Evolutionary conservation across 768 basidiomycete genomes (phyloP).

Genomic region (Pholiota microspora): DNA sequence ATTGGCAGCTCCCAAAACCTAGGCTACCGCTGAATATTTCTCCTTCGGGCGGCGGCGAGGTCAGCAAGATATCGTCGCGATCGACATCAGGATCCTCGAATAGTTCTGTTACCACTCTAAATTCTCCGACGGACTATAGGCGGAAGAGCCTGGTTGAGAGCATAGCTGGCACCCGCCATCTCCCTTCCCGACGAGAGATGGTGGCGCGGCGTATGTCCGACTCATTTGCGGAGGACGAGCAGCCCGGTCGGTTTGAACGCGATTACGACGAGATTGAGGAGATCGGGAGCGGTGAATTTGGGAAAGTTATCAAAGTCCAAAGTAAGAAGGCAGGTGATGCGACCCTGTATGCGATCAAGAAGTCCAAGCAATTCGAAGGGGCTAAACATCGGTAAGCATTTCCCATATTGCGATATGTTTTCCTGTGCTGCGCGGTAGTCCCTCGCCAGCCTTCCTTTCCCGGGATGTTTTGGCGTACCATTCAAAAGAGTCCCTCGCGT

Average conservation of each 20-base stretch:
- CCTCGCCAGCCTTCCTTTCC: slow-evolving; percentile 7
- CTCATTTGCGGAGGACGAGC: slow-evolving; percentile 47
- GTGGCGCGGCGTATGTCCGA: slow-evolving; percentile 34
- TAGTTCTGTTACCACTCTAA: slow-evolving; percentile 42
- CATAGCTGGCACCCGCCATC: slow-evolving; percentile 13
- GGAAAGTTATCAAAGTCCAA: slow-evolving; percentile 84
- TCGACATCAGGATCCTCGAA: slow-evolving; percentile 61
- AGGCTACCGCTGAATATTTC: slow-evolving; percentile 48
- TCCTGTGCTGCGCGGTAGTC: slow-evolving; percentile 2
- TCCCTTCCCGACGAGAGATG: slow-evolving; percentile 20
- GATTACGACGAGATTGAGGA: slow-evolving; percentile 80
- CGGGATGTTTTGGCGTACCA: neutral
- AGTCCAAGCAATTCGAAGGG: slow-evolving; percentile 90
- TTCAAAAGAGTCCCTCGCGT: no score
- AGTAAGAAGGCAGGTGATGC: slow-evolving; percentile 51
- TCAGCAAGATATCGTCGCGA: slow-evolving; percentile 40
- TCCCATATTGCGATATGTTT: slow-evolving; percentile 10
- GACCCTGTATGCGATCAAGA: slow-evolving; percentile 90
- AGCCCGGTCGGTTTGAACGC: slow-evolving; percentile 69
- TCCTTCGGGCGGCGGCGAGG: slow-evolving; percentile 40
- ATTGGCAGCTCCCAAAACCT: slow-evolving; percentile 55
- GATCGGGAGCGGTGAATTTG: slow-evolving; percentile 91
- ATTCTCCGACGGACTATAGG: slow-evolving; percentile 43
- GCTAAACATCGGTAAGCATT: slow-evolving; percentile 78
- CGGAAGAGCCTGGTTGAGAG: slow-evolving; percentile 9